Conservation (phyloP, 2,329 filamentous ascomycete genomes). For the Ascochyta viciae-villosae region DNA sequence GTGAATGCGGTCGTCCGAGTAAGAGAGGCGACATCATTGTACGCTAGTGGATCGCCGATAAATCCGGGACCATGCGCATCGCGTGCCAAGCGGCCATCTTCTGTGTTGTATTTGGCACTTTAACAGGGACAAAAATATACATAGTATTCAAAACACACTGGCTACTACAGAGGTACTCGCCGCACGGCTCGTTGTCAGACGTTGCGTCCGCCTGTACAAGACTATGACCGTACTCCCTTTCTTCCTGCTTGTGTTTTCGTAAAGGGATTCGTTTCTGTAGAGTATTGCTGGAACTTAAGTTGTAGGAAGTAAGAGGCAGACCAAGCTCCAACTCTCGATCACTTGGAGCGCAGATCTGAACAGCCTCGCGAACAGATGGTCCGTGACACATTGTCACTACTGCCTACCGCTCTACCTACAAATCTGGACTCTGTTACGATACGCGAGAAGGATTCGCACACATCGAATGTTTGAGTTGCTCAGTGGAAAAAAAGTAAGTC, state of each 20-base stretch:
- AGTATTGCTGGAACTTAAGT: background rate
- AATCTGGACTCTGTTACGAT: background rate
- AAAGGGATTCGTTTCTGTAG: background rate
- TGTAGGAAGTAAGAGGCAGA: background rate
- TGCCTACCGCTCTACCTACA: background rate
- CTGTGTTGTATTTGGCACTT: background rate
- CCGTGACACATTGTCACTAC: background rate
- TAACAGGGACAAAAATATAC: background rate
- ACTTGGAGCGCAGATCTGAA: background rate
- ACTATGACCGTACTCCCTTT: background rate
- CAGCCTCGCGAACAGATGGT: slow-evolving; percentile 3
- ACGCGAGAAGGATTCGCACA: slow-evolving; percentile 1
- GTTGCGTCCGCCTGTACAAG: background rate
- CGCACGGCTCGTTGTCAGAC: background rate
- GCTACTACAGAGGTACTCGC: background rate
- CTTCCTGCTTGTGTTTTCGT: background rate
- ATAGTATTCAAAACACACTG: background rate
- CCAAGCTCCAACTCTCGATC: background rate
- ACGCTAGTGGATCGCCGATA: slow-evolving; percentile 6
- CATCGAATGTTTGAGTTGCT: background rate
- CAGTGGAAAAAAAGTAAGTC: slow-evolving; percentile 1
- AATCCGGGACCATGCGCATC: slow-evolving; percentile 2
- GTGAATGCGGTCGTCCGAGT: background rate
- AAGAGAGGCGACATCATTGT: slow-evolving; percentile 14
- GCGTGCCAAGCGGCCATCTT: background rate